Conservation (phyloP, 2,329 filamentous ascomycete genomes). For the Aureobasidium sp. region DNA sequence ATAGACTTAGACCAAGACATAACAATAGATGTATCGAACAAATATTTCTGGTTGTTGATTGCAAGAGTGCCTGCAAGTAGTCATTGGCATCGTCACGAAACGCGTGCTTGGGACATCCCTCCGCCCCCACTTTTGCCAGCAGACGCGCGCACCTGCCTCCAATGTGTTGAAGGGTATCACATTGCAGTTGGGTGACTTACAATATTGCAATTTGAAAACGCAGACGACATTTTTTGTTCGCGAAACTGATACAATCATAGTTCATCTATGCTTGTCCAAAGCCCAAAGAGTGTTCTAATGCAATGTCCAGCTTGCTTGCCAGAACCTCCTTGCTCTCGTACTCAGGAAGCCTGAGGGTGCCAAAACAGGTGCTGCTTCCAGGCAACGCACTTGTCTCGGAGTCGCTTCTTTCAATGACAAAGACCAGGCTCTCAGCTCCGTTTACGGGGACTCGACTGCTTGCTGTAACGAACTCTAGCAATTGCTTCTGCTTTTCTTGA, state of each 20-base stretch:
- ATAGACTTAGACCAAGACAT: neutral
- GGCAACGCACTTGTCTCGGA: conserved; percentile 60
- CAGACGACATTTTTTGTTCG: neutral
- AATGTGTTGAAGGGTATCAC: neutral
- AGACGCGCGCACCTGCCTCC: no score
- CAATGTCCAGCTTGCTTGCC: conserved; percentile 69
- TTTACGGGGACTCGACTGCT: conserved; percentile 85
- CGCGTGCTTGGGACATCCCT: neutral
- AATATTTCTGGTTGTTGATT: neutral
- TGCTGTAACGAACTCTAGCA: conserved; percentile 93
- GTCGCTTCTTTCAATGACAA: conserved; percentile 73
- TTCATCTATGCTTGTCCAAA: conserved; percentile 18
- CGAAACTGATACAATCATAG: neutral
- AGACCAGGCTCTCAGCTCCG: conserved; percentile 73
- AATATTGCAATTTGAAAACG: no score
- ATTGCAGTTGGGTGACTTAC: neutral
- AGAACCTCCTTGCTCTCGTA: conserved; percentile 67
- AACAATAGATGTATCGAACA: neutral
- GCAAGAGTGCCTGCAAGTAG: neutral
- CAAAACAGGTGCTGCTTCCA: conserved; percentile 89
- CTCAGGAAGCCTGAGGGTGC: conserved; percentile 76
- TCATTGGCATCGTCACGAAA: neutral
- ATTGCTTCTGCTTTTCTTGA: conserved; percentile 61
- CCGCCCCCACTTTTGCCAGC: neutral
- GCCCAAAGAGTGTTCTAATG: conserved; percentile 60